Conservation (phyloP, 306 rosid species). For the Prunus salicina region DNA sequence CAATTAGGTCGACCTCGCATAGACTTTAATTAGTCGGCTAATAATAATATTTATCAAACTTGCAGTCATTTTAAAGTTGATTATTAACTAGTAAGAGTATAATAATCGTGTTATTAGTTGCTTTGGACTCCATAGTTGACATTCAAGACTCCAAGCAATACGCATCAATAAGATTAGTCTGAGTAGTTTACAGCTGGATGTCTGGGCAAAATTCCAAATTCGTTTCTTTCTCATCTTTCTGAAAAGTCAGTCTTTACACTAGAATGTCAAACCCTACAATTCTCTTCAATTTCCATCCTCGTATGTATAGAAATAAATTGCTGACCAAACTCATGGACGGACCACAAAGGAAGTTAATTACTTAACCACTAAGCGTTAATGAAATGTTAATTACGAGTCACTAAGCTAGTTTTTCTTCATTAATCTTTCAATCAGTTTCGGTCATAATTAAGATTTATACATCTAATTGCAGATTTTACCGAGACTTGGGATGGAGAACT, state of each 20-base stretch:
- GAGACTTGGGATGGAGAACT: slow-evolving; percentile 87
- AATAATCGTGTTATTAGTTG: not conserved
- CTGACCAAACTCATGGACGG: not conserved
- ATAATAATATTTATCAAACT: not conserved
- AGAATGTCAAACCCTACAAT: not conserved
- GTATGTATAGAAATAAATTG: not conserved
- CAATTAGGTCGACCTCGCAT: not conserved
- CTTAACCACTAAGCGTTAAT: no score
- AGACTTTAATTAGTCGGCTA: not conserved
- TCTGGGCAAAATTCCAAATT: not conserved
- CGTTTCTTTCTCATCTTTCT: not conserved
- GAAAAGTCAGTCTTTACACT: not conserved
- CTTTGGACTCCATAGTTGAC: not conserved
- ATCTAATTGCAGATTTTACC: slow-evolving; percentile 46
- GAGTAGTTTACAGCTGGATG: not conserved
- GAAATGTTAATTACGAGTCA: not conserved
- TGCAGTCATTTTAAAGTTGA: not conserved
- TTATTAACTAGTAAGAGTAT: no score
- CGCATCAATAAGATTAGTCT: not conserved
- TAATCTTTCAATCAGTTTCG: not conserved
- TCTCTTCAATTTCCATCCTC: not conserved
- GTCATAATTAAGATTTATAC: not conserved
- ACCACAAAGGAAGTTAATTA: no score
- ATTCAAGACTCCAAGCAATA: not conserved
- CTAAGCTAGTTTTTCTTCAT: not conserved